These are phyloP conservation scores for Galerina sulciceps DNA, from an alignment of 768 basidiomycete genomes.

Conservation along the genomic window DNA sequence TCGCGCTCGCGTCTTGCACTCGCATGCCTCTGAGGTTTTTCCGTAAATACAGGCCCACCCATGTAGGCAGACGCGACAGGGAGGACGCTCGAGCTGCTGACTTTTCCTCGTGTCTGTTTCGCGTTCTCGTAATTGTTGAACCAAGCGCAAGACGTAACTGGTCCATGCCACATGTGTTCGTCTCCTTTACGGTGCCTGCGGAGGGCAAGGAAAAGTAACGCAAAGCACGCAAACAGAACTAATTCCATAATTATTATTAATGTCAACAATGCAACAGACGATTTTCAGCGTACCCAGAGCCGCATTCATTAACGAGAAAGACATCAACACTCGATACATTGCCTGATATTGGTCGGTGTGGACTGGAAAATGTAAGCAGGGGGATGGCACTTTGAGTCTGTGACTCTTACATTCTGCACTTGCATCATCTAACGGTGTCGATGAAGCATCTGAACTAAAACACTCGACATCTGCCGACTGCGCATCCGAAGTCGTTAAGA, in stretches of 20 bases:
- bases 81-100: constrained; percentile 40
- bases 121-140: constrained; percentile 55
- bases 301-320: constrained; percentile 81
- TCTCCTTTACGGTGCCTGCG: constrained; percentile 49
- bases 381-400: not conserved
- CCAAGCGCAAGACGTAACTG: constrained; percentile 77
- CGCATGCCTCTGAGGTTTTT: constrained; percentile 31
- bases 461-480: constrained; percentile 85
- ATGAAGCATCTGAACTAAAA: constrained; percentile 58
- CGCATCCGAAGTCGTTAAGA: constrained; percentile 74
- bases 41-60: constrained; percentile 21
- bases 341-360: constrained; percentile 87
- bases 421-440: constrained; percentile 54
- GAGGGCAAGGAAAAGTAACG: constrained; percentile 43
- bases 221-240: constrained; percentile 44
- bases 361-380: constrained; percentile 46
- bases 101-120: constrained; percentile 40
- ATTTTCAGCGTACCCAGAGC: constrained; percentile 55
- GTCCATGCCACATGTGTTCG: constrained; percentile 67
- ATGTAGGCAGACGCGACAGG: constrained; percentile 33
- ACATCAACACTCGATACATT: constrained; percentile 84
- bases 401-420: constrained; percentile 65
- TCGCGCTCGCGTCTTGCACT: constrained; percentile 27
- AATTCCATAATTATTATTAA: constrained; percentile 8
- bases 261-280: constrained; percentile 1